Base-by-base conservation (phyloP, 441 rosid species). In the Viola pubescens region DNA sequence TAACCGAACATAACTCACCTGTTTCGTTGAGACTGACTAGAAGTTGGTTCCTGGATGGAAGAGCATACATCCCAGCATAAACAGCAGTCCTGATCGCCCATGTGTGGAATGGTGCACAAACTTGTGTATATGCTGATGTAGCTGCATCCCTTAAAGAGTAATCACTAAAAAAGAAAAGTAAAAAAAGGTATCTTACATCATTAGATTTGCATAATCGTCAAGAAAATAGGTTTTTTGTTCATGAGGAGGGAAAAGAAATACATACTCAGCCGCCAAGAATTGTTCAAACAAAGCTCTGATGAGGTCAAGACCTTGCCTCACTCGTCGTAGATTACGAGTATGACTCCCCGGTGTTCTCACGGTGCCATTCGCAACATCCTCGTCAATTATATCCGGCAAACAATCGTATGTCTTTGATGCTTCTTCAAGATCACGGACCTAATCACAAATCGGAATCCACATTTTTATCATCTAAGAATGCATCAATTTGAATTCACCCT, bases 291-390 rank as follows among this genome's bases (percentile, higher is more conserved):
- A 72, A 66, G 84, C 95, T 55, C 96, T 77, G 70, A 94, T 81
- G 67, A 90, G 94, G 60, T 90, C 96, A 56, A 88, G 84, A 53
- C 99, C 99, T 80, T 86, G 95, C 69, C 97, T 80, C 14, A 90
- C 91, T 5, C 99, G 78, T 40, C 96, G 68, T n/a, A 94, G 69
- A 54, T 94, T 90, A 3, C 99, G 85, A 0, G 95, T 73, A 73
- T 79, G 82, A 72, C 97, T 94, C 62, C 98, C 95, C 2, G 76
- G 81, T 26, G 77, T 70, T 70, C 85, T 88, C 40, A 94, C 96
- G 0, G 88, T 81, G 12, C 70, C 62, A 8, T 83, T 83, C 41
- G 80, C 73, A 9, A 82, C 54, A 47, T 90, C 96, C 3, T 52
- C 48, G 58, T 94, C 95, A 43, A 94, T 72, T 61, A 90, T 69